These are phyloP conservation scores for Mycena leptocephala DNA, from an alignment of 768 basidiomycete genomes.

Conservation along the genomic window DNA sequence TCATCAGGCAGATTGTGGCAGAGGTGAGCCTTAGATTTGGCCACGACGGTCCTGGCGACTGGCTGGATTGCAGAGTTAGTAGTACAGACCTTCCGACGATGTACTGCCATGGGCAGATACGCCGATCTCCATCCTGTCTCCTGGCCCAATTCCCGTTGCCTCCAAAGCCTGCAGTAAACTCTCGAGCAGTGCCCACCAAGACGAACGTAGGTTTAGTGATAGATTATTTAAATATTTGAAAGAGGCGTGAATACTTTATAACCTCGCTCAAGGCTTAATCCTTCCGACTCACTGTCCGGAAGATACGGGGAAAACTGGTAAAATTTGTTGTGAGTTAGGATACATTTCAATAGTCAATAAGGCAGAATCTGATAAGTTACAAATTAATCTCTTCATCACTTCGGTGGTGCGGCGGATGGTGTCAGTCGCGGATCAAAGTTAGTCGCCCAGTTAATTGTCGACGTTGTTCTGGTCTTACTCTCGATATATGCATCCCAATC, in stretches of 20 bases:
- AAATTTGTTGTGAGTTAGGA: neutral
- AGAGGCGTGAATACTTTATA: too few species aligned
- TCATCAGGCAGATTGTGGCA: neutral
- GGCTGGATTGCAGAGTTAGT: neutral
- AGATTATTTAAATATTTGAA: too few species aligned
- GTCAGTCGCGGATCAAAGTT: constrained; percentile 11
- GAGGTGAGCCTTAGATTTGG: neutral
- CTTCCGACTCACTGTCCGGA: too few species aligned
- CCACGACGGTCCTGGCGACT: neutral
- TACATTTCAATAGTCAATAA: neutral
- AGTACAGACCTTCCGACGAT: too few species aligned
- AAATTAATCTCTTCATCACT: neutral
- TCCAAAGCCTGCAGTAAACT: neutral
- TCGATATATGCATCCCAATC: constrained; percentile 37
- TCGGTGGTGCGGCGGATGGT: neutral
- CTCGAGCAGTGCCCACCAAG: constrained; percentile 10
- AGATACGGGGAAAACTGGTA: too few species aligned
- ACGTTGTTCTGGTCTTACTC: constrained; percentile 3
- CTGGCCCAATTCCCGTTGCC: neutral
- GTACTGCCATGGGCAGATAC: too few species aligned
- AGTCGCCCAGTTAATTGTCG: constrained; percentile 19
- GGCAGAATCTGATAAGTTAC: neutral
- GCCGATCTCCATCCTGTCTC: neutral
- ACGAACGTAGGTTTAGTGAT: neutral
- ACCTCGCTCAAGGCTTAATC: too few species aligned